These are phyloP conservation scores for Arxiozyma slooffiae DNA, from an alignment of 1,139 yeast species.

Conservation along the genomic window DNA sequence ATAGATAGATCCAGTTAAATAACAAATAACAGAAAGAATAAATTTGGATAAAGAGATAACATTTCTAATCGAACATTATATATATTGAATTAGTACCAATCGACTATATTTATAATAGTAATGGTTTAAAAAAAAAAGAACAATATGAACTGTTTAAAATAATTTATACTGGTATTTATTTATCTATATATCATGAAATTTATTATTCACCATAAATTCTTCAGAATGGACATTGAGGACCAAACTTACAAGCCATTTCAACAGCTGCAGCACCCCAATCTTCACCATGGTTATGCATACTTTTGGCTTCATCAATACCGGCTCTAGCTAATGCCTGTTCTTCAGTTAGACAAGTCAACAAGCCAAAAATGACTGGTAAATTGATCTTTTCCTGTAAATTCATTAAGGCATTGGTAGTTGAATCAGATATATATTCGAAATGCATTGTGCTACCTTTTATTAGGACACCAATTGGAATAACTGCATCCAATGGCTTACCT, in stretches of 20 bases:
- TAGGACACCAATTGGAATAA: slow-evolving; percentile 87
- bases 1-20: not conserved
- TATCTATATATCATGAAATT: not conserved
- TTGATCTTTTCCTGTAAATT: slow-evolving; percentile 58
- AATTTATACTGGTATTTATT: not conserved
- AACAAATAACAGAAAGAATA: not conserved
- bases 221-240: slow-evolving; percentile 16
- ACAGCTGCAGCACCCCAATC: slow-evolving; percentile 99
- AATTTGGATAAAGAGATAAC: too few relatives aligned
- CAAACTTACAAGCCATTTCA: slow-evolving; percentile 67
- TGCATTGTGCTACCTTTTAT: slow-evolving; percentile 98
- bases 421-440: slow-evolving; percentile 90
- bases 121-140: not conserved
- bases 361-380: slow-evolving; percentile 84
- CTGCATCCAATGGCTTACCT: slow-evolving; percentile 61
- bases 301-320: slow-evolving; percentile 58
- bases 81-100: too few relatives aligned
- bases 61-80: too few relatives aligned
- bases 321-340: slow-evolving; percentile 92
- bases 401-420: slow-evolving; percentile 83
- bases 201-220: not conserved
- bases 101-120: too few relatives aligned
- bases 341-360: slow-evolving; percentile 85
- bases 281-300: slow-evolving; percentile 89
- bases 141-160: too few relatives aligned